A percentile compares a stretch with the other conserved stretches of the same genome.
Evolutionary conservation across 192 early-diverging fungal species (phyloP).

Genomic region (Linnemannia hyalina): DNA sequence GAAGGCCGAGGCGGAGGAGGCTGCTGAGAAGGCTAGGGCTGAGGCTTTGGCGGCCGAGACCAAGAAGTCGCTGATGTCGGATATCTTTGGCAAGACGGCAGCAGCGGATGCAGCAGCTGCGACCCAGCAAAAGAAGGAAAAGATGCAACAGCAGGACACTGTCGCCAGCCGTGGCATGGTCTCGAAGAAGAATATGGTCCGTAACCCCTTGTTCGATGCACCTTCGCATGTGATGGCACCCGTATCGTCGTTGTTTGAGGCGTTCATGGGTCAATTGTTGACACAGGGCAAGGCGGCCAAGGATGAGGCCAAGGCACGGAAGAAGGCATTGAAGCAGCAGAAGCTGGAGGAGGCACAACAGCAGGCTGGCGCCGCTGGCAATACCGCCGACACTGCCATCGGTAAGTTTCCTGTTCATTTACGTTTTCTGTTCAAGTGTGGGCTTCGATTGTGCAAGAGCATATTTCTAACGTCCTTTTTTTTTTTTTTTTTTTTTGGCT

Average conservation of each 20-base stretch:
- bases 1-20: slow-evolving; percentile 45
- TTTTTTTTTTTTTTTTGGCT: slow-evolving; percentile 10
- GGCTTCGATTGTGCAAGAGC: not conserved
- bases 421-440: not conserved
- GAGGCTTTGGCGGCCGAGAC: slow-evolving; percentile 40
- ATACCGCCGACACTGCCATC: not conserved
- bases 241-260: slow-evolving; percentile 60
- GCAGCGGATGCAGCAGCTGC: slow-evolving; percentile 10
- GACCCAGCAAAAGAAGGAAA: slow-evolving; percentile 18
- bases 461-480: not conserved
- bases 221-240: slow-evolving; percentile 72
- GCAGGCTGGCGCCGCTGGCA: not conserved
- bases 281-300: slow-evolving; percentile 32
- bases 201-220: slow-evolving; percentile 61
- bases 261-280: slow-evolving; percentile 63
- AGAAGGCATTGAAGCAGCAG: slow-evolving; percentile 27
- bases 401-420: not conserved
- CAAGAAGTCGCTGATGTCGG: slow-evolving; percentile 57
- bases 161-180: slow-evolving; percentile 27
- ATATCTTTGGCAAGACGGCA: slow-evolving; percentile 24
- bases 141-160: slow-evolving; percentile 29
- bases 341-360: slow-evolving; percentile 21
- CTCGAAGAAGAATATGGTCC: slow-evolving; percentile 61
- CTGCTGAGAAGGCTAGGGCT: slow-evolving; percentile 38
- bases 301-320: slow-evolving; percentile 39